A percentile compares a stretch with the other conserved stretches of the same genome.
Evolutionary conservation across 1,139 yeast species (phyloP).

Genomic region (Geotrichum fermentans): DNA sequence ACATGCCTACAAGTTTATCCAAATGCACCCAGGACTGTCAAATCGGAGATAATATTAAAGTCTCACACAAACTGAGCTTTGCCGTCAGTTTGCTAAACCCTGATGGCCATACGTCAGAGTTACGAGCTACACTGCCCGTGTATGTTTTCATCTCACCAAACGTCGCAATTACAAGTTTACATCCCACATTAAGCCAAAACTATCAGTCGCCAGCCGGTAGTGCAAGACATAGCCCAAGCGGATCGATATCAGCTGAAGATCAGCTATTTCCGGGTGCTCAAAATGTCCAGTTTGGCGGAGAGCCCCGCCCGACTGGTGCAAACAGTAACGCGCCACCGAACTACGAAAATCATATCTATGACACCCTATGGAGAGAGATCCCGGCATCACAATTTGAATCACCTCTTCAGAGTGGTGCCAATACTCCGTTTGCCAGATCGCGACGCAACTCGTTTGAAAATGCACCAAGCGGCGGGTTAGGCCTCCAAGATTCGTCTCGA

Average conservation of each 20-base stretch:
- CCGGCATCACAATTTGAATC: slow-evolving; percentile 51
- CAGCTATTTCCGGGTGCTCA: slow-evolving; percentile 16
- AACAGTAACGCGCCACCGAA: slow-evolving; percentile 73
- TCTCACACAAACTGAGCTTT: slow-evolving; percentile 65
- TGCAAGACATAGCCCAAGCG: slow-evolving; percentile 18
- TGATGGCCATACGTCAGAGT: slow-evolving; percentile 71
- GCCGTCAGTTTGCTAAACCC: slow-evolving; percentile 62
- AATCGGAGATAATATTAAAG: slow-evolving; percentile 50
- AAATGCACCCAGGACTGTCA: slow-evolving; percentile 84
- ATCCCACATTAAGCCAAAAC: slow-evolving; percentile 43
- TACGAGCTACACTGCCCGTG: slow-evolving; percentile 70
- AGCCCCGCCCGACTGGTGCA: slow-evolving; percentile 11
- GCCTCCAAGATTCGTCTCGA: slow-evolving; percentile 30
- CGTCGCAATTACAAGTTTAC: slow-evolving; percentile 46
- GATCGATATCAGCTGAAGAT: slow-evolving; percentile 21
- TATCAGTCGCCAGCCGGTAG: slow-evolving; percentile 25
- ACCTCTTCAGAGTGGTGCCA: slow-evolving; percentile 51
- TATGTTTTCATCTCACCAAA: slow-evolving; percentile 73
- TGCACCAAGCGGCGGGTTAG: slow-evolving; percentile 24
- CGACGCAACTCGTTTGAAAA: slow-evolving; percentile 24
- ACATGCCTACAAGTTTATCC: slow-evolving; percentile 66
- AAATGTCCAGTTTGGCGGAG: background rate
- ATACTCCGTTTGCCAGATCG: slow-evolving; percentile 41
- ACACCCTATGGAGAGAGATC: slow-evolving; percentile 72
- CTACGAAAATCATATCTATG: slow-evolving; percentile 81